A percentile compares a stretch with the other conserved stretches of the same genome.
These are phyloP conservation scores for Moesziomyces sp. DNA, from an alignment of 1,284 basidiomycete species.

Conservation along the genomic window DNA sequence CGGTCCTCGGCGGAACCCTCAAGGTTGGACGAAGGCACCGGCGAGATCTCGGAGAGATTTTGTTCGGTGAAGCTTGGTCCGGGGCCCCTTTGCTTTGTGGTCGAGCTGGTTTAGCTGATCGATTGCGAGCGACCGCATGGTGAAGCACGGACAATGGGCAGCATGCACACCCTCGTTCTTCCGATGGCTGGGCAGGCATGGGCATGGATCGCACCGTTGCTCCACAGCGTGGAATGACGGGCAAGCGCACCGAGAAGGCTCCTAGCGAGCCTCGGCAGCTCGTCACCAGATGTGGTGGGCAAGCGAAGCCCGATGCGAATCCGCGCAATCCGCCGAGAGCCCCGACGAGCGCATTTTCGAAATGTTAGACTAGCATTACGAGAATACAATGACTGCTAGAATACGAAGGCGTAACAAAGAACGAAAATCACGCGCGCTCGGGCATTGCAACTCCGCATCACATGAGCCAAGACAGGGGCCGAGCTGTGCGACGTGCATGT, in stretches of 20 bases:
- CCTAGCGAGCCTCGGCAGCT: background rate
- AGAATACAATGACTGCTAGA: too few species aligned
- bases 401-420: too few species aligned
- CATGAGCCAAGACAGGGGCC: conserved; percentile 18
- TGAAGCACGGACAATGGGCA: too few species aligned
- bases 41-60: background rate
- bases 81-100: too few species aligned
- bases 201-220: too few species aligned
- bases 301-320: background rate
- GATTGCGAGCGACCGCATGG: too few species aligned
- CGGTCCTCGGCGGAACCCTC: background rate
- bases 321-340: background rate
- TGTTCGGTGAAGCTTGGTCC: too few species aligned
- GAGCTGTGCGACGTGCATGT: background rate
- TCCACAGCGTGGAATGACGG: too few species aligned
- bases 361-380: too few species aligned
- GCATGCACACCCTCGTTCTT: too few species aligned
- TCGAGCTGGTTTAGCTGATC: background rate
- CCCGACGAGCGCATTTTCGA: too few species aligned
- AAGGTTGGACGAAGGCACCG: background rate
- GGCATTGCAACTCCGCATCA: conserved; percentile 1
- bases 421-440: conserved; percentile 2
- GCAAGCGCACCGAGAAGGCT: background rate
- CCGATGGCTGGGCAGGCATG: too few species aligned
- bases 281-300: background rate